Base-by-base conservation (phyloP, 306 rosid genomes). In the Pyrus betulifolia region DNA sequence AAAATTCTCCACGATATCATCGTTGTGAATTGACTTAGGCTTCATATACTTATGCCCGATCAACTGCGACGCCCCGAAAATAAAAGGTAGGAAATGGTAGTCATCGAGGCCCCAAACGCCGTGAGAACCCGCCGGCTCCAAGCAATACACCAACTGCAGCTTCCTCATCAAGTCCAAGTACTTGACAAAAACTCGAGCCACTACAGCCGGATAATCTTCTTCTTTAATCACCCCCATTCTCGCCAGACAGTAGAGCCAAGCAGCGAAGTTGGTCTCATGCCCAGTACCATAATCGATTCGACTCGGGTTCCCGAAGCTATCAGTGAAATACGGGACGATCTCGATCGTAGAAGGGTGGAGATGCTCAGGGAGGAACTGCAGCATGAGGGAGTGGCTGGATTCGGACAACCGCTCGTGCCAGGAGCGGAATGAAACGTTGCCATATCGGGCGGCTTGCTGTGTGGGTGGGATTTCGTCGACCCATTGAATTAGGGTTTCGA, bases 81-180 rank as follows among this genome's bases (percentile, higher is more conserved):
- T 84, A 66, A 90, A 95, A 0, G 97, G 99, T 45, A 95, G 61
- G 71, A 95, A 92, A 65, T 93, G 97, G 42, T 92, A 92, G 78
- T 95, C 99, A 57, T 95, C 99, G 4, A 95, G 97, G 5, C 99
- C 99, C 99, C 99, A 95, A 22, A 95, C 99, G 10, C 99, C 99
- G 69, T 95, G 99, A 0, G 99, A 95, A 45, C 99, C 99, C 1
- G 99, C 99, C 18, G 99, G 99, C 69, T 96, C 99, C 78, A 96
- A 75, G 74, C 79, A 83, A 74, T 96, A 96, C 76, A 84, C 87
- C 78, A 82, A 67, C 81, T 96, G 99, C 86, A 96, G 80, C 74
- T 91, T 92, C 84, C 99, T 88, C 99, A 92, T 96, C 78, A 96
- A 14, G 3, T 91, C 99, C 35, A 96, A 71, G 72, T 96, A 96